These are phyloP conservation scores for Fennellomyces sp. DNA, from an alignment of 371 early-diverging fungal species.

Conservation along the genomic window DNA sequence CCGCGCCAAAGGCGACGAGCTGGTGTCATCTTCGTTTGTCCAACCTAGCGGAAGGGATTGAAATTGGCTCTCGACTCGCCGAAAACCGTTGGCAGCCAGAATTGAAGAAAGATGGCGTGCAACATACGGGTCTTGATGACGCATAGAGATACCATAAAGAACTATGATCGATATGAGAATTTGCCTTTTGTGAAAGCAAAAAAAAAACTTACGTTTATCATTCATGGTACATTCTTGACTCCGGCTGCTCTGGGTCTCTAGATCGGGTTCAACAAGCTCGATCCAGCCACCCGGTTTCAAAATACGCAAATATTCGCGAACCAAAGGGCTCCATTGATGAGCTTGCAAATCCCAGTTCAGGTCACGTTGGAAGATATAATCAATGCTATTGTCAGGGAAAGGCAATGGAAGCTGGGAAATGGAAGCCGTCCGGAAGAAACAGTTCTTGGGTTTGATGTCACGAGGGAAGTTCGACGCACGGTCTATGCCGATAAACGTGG, in stretches of 20 bases:
- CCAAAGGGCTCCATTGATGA: slow-evolving; percentile 34
- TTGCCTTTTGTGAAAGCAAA: not conserved
- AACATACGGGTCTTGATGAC: slow-evolving; percentile 52
- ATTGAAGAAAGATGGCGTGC: slow-evolving; percentile 48
- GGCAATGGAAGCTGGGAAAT: slow-evolving; percentile 30
- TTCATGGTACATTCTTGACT: slow-evolving; percentile 35
- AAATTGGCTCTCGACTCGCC: slow-evolving; percentile 34
- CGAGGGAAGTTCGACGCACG: slow-evolving; percentile 27
- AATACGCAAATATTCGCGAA: slow-evolving; percentile 40
- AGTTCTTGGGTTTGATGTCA: slow-evolving; percentile 50
- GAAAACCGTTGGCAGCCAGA: slow-evolving; percentile 39
- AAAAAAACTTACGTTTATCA: slow-evolving; percentile 36
- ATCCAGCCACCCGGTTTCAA: slow-evolving; percentile 53
- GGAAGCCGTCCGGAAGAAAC: slow-evolving; percentile 38
- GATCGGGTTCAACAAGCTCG: slow-evolving; percentile 45
- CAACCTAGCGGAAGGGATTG: slow-evolving; percentile 47
- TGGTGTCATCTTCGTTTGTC: slow-evolving; percentile 26
- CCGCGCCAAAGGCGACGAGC: slow-evolving; percentile 1
- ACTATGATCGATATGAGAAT: slow-evolving; percentile 21
- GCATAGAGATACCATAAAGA: slow-evolving; percentile 30
- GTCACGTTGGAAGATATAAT: slow-evolving; percentile 48
- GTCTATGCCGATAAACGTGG: slow-evolving; percentile 48
- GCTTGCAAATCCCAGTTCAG: slow-evolving; percentile 38
- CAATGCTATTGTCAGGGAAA: slow-evolving; percentile 50
- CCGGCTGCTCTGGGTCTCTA: slow-evolving; percentile 45